A percentile compares a stretch with the other conserved stretches of the same genome.
These are phyloP conservation scores for Vicia villosa DNA, from an alignment of 306 rosid species.

Conservation along the genomic window DNA sequence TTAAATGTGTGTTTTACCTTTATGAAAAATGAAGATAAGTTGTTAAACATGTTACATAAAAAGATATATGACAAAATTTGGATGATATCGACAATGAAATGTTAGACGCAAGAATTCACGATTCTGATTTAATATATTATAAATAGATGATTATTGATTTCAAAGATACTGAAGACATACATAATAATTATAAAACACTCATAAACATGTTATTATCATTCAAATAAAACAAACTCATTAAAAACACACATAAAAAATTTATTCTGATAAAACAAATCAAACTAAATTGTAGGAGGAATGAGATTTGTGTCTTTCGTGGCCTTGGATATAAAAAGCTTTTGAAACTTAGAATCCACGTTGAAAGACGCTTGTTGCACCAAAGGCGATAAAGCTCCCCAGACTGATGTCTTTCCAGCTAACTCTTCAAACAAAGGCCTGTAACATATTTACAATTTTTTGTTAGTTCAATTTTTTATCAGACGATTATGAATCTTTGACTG, in stretches of 20 bases:
- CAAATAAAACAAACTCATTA: neutral
- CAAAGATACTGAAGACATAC: no score
- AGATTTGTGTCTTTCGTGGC: slow-evolving; percentile 13
- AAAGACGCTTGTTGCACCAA: slow-evolving; percentile 46
- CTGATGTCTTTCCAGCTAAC: slow-evolving; percentile 47
- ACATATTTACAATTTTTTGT: neutral
- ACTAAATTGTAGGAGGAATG: slow-evolving; percentile 19
- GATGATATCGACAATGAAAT: no score
- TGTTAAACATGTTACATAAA: no score
- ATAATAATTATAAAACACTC: no score
- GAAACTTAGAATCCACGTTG: slow-evolving; percentile 48
- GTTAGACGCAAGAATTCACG: no score
- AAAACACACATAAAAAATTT: neutral
- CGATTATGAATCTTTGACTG: no score
- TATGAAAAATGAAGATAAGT: no score
- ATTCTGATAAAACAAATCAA: neutral
- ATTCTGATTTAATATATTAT: no score
- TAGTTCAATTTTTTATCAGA: no score
- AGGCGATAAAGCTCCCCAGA: slow-evolving; percentile 51
- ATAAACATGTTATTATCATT: neutral
- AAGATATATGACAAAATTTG: no score
- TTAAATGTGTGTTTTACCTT: no score
- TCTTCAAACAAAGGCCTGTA: slow-evolving; percentile 60
- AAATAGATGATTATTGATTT: no score
- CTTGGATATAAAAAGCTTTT: slow-evolving; percentile 47